phyloP scores from a whole-genome alignment of 169 alveolate species.

The Cryptosporidium sp. region DNA sequence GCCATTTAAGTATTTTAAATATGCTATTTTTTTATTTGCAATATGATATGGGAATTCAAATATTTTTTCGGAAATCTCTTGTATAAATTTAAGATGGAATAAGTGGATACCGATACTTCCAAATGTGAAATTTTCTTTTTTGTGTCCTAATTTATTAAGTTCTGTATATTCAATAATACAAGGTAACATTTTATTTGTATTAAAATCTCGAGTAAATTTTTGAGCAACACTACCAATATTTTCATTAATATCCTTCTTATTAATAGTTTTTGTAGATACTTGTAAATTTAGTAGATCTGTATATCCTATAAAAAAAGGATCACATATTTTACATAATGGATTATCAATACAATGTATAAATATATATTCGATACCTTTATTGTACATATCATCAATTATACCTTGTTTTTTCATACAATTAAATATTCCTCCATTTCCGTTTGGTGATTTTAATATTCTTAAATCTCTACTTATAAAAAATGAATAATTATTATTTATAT shows the following conservation, averaged over 20 bases:
- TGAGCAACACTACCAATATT: conserved; percentile 68
- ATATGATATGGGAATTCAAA: conserved; percentile 77
- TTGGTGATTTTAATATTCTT: conserved; percentile 82
- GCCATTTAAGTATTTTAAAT: conserved; percentile 6
- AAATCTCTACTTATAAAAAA: conserved; percentile 77
- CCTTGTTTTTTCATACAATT: conserved; percentile 80
- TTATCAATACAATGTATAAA: conserved; percentile 87
- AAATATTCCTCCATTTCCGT: conserved; percentile 91
- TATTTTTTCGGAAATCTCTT: conserved; percentile 27
- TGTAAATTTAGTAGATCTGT: conserved; percentile 75
- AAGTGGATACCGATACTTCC: conserved; percentile 83
- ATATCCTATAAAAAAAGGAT: conserved; percentile 87
- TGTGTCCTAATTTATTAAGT: conserved; percentile 76
- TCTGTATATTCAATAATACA: conserved; percentile 86
- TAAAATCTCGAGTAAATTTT: conserved; percentile 51
- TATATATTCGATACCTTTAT: conserved; percentile 82
- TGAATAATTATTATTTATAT: conserved; percentile 79
- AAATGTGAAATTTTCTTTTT: conserved; percentile 48
- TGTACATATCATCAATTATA: conserved; percentile 79
- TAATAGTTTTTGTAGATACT: conserved; percentile 79
- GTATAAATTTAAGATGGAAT: conserved; percentile 62
- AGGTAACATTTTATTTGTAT: conserved; percentile 54
- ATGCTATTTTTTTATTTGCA: conserved; percentile 82
- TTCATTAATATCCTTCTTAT: conserved; percentile 65
- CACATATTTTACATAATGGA: conserved; percentile 85